Evolutionary conservation across 805 yeast genomes (phyloP).

Genomic region (Zygotorulaspora danielsina): DNA sequence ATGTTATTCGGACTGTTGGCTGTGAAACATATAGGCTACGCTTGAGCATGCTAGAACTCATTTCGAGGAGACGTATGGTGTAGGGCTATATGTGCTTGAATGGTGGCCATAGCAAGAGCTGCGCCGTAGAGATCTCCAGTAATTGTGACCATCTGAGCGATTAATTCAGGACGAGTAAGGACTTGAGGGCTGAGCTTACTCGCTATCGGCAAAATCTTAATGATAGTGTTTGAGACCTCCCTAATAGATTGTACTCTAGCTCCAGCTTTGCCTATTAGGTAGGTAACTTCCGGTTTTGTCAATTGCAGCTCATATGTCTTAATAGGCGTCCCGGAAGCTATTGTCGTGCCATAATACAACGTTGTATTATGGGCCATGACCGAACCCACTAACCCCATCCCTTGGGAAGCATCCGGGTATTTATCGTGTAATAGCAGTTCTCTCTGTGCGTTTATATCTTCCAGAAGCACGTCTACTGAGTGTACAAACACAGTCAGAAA

Average conservation of each 20-base stretch:
- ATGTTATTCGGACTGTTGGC: too few species aligned
- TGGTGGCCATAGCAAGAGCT: constrained; percentile 25
- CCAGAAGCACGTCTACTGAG: constrained; percentile 3
- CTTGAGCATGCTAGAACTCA: not conserved
- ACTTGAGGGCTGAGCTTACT: constrained; percentile 12
- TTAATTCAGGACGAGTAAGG: constrained; percentile 13
- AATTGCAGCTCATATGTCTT: constrained; percentile 12
- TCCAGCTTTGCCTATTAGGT: constrained; percentile 45
- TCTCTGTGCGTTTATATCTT: constrained; percentile 2
- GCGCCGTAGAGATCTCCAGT: constrained; percentile 31
- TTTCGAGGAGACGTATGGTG: constrained; percentile 6
- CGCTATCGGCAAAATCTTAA: constrained; percentile 39
- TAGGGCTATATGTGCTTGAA: constrained; percentile 20
- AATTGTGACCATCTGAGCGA: constrained; percentile 31
- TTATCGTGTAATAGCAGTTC: not conserved
- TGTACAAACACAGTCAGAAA: constrained; percentile 3
- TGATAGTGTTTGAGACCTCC: constrained; percentile 34
- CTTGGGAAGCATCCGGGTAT: not conserved
- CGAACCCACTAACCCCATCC: not conserved
- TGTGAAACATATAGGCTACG: not conserved
- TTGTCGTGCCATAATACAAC: not conserved
- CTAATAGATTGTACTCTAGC: constrained; percentile 37
- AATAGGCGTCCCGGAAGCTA: not conserved
- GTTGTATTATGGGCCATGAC: not conserved
- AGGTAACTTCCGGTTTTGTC: constrained; percentile 36